These are phyloP conservation scores for Coprinopsis marcescibilis DNA, from an alignment of 768 basidiomycete genomes.

Conservation along the genomic window DNA sequence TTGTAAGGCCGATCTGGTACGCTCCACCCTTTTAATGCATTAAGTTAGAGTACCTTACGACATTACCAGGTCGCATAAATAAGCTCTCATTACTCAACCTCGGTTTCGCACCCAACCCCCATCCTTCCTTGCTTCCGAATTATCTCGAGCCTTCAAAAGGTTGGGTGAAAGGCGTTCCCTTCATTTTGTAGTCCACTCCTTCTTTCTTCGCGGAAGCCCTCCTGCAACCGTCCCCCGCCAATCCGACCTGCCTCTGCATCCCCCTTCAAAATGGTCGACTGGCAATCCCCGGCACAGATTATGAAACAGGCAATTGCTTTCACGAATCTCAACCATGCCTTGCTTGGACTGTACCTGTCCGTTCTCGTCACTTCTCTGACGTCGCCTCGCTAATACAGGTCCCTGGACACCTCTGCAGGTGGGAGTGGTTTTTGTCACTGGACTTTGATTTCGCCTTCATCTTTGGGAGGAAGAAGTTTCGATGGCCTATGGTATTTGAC, in stretches of 20 bases:
- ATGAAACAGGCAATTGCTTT: constrained; percentile 39
- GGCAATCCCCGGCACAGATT: constrained; percentile 45
- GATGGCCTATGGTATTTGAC: constrained; percentile 57
- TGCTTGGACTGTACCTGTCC: constrained; percentile 53
- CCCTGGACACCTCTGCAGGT: constrained; percentile 30
- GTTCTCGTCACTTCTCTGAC: constrained; percentile 15
- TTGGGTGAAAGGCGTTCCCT: too few species aligned
- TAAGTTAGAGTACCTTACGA: too few species aligned
- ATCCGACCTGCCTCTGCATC: constrained; percentile 1
- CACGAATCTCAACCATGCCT: constrained; percentile 48
- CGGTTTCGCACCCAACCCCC: too few species aligned
- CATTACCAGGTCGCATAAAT: too few species aligned
- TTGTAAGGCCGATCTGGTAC: too few species aligned
- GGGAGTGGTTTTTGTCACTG: constrained; percentile 58
- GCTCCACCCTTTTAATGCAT: too few species aligned
- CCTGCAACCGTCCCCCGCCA: neutral
- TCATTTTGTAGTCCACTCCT: too few species aligned
- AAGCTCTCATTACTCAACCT: too few species aligned
- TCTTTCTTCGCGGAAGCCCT: too few species aligned
- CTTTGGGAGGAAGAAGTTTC: constrained; percentile 50
- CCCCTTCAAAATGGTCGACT: constrained; percentile 40
- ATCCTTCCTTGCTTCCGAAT: too few species aligned
- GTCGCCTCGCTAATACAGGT: constrained; percentile 2
- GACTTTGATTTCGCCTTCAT: constrained; percentile 61
- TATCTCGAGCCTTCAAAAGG: too few species aligned